These are phyloP conservation scores for Gonium pectorale DNA, from an alignment of 139 green algal species.

Conservation along the genomic window DNA sequence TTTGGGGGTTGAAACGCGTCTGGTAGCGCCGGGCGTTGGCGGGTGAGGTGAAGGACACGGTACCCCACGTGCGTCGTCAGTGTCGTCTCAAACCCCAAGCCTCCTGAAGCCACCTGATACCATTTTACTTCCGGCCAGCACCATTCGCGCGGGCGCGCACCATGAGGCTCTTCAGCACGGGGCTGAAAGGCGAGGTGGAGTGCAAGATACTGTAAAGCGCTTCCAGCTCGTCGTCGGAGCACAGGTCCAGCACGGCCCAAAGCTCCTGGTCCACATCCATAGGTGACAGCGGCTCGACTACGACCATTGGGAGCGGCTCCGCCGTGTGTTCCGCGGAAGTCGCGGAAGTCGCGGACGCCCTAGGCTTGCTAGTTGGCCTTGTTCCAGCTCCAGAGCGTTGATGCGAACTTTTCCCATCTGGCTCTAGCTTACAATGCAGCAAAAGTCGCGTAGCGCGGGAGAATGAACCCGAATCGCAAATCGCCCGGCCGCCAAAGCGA, in stretches of 20 bases:
- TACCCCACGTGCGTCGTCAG: no score
- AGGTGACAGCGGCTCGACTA: conserved; percentile 27
- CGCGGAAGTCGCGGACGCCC: background rate
- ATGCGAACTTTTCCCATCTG: background rate
- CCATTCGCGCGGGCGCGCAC: no score
- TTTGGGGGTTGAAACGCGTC: no score
- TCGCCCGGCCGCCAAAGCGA: no score
- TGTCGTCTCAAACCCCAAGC: no score
- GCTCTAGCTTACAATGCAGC: no score
- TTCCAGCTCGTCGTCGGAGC: conserved; percentile 83
- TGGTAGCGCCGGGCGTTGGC: no score
- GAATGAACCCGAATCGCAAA: no score
- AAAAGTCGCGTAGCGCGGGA: no score
- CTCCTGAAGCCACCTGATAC: no score
- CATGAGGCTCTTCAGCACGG: conserved; percentile 62
- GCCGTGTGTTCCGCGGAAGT: background rate
- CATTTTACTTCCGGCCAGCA: no score
- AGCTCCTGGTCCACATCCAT: conserved; percentile 40
- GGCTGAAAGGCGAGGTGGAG: conserved; percentile 69
- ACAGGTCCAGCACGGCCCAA: conserved; percentile 78
- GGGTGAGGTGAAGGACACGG: no score
- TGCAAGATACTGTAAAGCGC: conserved; percentile 54
- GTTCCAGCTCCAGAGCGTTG: background rate
- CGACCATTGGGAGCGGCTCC: background rate
- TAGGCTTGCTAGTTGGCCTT: background rate